Conservation (phyloP, 208 protist genomes). For the Kentomonas sorsogonicus region DNA sequence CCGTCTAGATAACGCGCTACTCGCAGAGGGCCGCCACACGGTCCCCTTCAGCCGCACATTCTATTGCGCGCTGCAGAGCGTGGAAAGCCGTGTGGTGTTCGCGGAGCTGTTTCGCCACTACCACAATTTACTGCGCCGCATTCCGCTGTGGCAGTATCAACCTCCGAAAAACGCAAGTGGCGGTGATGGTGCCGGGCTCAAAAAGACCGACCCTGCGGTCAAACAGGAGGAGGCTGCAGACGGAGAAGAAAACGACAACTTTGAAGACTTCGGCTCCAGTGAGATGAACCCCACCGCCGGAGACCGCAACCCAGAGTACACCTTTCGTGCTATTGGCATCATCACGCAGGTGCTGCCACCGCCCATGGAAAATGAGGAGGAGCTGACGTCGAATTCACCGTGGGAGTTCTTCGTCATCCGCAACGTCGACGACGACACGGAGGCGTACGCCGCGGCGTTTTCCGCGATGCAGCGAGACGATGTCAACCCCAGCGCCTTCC, state of each 20-base stretch:
- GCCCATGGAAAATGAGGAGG: conserved; percentile 18
- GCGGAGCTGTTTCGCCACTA: conserved; percentile 53
- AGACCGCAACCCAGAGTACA: background rate
- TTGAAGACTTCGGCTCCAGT: background rate
- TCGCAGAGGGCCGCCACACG: conserved; percentile 61
- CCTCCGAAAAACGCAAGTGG: conserved; percentile 10
- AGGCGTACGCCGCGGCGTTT: conserved; percentile 44
- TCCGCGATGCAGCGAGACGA: conserved; percentile 41
- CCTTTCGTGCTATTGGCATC: conserved; percentile 60
- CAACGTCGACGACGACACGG: conserved; percentile 55
- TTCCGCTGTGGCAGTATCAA: conserved; percentile 31
- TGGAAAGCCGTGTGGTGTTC: conserved; percentile 12
- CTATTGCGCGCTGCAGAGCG: conserved; percentile 72
- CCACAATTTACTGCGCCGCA: conserved; percentile 51
- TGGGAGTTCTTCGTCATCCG: conserved; percentile 81
- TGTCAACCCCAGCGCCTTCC: background rate
- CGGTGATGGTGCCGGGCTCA: background rate
- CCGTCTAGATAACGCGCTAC: background rate
- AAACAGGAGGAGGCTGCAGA: conserved; percentile 10
- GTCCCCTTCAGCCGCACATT: conserved; percentile 56
- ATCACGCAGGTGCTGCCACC: conserved; percentile 64
- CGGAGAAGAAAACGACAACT: background rate
- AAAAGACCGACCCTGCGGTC: conserved; percentile 15
- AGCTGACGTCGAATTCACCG: conserved; percentile 44
- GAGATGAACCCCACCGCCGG: background rate